Base-by-base conservation (phyloP, 768 basidiomycete species). In the Podaxis carcinomalis region DNA sequence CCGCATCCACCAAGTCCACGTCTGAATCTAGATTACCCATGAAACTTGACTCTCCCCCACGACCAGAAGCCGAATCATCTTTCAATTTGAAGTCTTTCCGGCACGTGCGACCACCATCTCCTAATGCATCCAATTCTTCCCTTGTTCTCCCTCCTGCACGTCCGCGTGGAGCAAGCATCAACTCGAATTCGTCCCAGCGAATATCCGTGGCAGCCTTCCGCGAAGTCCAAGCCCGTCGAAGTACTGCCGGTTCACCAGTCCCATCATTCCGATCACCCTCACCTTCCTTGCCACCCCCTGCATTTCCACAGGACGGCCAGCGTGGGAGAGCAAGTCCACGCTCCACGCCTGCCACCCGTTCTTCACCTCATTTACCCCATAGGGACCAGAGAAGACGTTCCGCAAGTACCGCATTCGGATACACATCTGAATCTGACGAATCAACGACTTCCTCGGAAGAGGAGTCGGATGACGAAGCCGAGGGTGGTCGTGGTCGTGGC, bases 131-230 rank as follows among this genome's bases (percentile, higher is more conserved):
- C 9, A 71, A 70, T 63, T 61, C 62, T 21, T 72, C 74, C 14
- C 64, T 77, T 37, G 63, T 70, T n/a, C 72, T 75, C 1, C 77
- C 83, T 3, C 73, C 77, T 10, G 75, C 80, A 19, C 81, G 87
- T 1, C 82, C 84, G 14, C 81, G 89, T 65, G 83, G 79, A 21
- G 74, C 77, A 47, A 88, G 87, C 70, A 66, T 78, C 62, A 80
- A 81, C 16, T 87, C 87, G 2, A 87, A 89, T 42, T 77, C 84
- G 4, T 85, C 86, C 1, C 89, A 90, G 63, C 82, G 89, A 56
- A 92, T 92, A 25, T 88, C 88, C 6, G 86, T 92, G 35, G 90
- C 89, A 2, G 90, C 90, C 2, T 92, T 92, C 69, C 83, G 88
- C 57, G 90, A 92, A 75, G 88, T 83, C 19, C 88, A 90, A 59